A percentile compares a stretch with the other conserved stretches of the same genome.
These are phyloP conservation scores for Aurifilum marmelostoma DNA, from an alignment of 2,329 filamentous ascomycete genomes.

Conservation along the genomic window DNA sequence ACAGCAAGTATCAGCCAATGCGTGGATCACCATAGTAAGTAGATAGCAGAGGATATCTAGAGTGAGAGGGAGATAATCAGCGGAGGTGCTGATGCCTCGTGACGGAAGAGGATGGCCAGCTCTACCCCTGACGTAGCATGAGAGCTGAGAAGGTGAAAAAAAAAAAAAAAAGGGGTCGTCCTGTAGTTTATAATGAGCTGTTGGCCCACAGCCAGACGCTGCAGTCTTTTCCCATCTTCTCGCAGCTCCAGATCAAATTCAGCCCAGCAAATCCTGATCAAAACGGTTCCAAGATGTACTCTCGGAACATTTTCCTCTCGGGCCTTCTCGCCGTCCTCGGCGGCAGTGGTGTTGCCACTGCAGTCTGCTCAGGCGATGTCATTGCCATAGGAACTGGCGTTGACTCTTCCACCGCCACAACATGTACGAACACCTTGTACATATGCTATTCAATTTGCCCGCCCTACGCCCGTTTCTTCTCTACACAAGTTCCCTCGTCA, in stretches of 20 bases:
- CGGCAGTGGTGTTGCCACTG: constrained; percentile 19
- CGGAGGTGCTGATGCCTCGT: background rate
- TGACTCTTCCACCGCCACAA: background rate
- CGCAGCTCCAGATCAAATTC: background rate
- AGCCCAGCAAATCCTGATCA: background rate
- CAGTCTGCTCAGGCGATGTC: constrained; percentile 21
- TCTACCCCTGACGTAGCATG: background rate
- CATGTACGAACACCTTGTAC: background rate
- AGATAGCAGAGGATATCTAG: background rate
- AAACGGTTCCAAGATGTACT: constrained; percentile 18
- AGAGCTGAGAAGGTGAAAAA: background rate
- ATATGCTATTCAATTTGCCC: background rate
- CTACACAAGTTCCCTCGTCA: too few species aligned
- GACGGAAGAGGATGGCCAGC: background rate
- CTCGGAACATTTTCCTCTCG: background rate
- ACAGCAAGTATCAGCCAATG: background rate
- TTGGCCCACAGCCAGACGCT: background rate
- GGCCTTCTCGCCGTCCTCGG: constrained; percentile 19
- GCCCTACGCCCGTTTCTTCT: background rate
- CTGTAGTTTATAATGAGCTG: background rate
- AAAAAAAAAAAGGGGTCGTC: background rate
- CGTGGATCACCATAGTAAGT: background rate
- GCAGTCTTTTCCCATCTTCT: background rate
- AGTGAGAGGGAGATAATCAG: background rate
- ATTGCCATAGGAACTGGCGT: constrained; percentile 17